Conservation (phyloP, 2,329 filamentous ascomycete species). For the Fusarium verrucosum region DNA sequence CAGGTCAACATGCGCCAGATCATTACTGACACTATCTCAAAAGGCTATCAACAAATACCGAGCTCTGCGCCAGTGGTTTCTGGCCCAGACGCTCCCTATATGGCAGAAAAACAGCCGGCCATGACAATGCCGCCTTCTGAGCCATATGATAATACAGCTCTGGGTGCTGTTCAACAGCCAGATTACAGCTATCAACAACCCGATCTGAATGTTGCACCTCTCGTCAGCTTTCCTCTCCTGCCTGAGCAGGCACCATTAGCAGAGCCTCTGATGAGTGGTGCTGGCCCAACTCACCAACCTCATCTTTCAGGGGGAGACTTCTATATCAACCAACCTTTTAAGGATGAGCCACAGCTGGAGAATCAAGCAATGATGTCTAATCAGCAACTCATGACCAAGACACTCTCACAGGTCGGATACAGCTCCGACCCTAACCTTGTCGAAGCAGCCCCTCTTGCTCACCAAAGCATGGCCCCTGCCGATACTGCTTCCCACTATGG, state of each 20-base stretch:
- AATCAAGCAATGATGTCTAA: conserved; percentile 24
- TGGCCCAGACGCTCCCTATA: conserved; percentile 47
- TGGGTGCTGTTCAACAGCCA: conserved; percentile 25
- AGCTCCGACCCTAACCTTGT: conserved; percentile 25
- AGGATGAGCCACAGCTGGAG: conserved; percentile 33
- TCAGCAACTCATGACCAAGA: conserved; percentile 32
- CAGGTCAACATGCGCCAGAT: neutral
- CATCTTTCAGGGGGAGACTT: conserved; percentile 33
- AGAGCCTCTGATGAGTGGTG: conserved; percentile 27
- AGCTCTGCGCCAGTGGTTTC: conserved; percentile 41
- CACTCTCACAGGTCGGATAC: conserved; percentile 36
- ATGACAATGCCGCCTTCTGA: conserved; percentile 37
- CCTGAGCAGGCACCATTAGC: conserved; percentile 30
- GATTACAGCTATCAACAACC: conserved; percentile 32
- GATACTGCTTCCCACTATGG: conserved; percentile 33
- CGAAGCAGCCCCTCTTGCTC: conserved; percentile 21
- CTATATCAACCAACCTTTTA: conserved; percentile 32
- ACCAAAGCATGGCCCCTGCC: conserved; percentile 22
- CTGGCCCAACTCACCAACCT: conserved; percentile 23
- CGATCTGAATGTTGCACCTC: conserved; percentile 29
- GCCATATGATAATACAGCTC: conserved; percentile 22
- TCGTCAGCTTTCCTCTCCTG: conserved; percentile 37
- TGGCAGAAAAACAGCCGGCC: conserved; percentile 43
- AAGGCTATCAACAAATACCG: conserved; percentile 51
- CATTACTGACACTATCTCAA: conserved; percentile 20